These are phyloP conservation scores for Zalaria obscura DNA, from an alignment of 2,329 filamentous ascomycete species.

Conservation along the genomic window DNA sequence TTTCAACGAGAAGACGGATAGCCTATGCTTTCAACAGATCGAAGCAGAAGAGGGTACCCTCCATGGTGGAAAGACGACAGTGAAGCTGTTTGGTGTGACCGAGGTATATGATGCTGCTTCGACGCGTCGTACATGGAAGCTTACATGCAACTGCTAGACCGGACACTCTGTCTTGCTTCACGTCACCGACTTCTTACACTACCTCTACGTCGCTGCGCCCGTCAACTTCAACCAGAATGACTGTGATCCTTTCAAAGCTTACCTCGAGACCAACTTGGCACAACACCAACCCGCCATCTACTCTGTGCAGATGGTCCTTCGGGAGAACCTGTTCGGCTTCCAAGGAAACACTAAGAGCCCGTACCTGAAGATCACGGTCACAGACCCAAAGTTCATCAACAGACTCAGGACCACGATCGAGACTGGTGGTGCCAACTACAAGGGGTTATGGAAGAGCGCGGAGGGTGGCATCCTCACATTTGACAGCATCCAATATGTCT, in stretches of 20 bases:
- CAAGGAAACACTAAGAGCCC: slow-evolving; percentile 85
- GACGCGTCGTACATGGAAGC: not conserved
- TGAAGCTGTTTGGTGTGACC: slow-evolving; percentile 91
- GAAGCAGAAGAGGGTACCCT: slow-evolving; percentile 84
- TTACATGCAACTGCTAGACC: slow-evolving; percentile 21
- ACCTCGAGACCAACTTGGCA: slow-evolving; percentile 66
- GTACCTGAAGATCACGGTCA: slow-evolving; percentile 87
- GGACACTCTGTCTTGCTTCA: slow-evolving; percentile 91
- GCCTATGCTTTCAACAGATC: slow-evolving; percentile 85
- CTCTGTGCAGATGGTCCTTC: slow-evolving; percentile 66
- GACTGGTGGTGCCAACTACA: slow-evolving; percentile 68
- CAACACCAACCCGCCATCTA: slow-evolving; percentile 61
- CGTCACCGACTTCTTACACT: slow-evolving; percentile 91
- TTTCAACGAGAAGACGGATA: slow-evolving; percentile 51
- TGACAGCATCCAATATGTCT: slow-evolving; percentile 87
- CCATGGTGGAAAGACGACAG: slow-evolving; percentile 57
- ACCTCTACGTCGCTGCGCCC: slow-evolving; percentile 85
- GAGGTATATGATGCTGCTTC: slow-evolving; percentile 35
- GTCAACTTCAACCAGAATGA: slow-evolving; percentile 66
- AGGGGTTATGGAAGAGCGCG: slow-evolving; percentile 66
- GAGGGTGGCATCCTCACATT: slow-evolving; percentile 72
- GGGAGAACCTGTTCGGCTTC: slow-evolving; percentile 87
- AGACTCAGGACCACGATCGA: slow-evolving; percentile 66
- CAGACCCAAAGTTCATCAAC: slow-evolving; percentile 71
- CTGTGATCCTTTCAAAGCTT: slow-evolving; percentile 63